These are phyloP conservation scores for Alternaria postmessia DNA, from an alignment of 2,329 filamentous ascomycete genomes.

Conservation along the genomic window DNA sequence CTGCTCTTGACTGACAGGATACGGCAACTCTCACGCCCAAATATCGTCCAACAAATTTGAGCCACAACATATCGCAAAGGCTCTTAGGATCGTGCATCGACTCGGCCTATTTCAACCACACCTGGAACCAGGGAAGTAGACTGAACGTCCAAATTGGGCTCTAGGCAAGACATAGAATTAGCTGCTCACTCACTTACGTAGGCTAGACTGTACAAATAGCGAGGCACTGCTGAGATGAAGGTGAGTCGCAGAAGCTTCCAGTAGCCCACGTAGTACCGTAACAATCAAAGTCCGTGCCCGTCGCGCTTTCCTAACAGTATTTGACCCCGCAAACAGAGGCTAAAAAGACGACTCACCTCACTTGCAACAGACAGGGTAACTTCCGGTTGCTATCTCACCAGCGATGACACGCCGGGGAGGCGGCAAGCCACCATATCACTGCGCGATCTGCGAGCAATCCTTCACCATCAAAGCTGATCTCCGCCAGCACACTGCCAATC, in stretches of 20 bases:
- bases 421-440: conserved; percentile 14
- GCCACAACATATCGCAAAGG: neutral
- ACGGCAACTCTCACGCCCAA: neutral
- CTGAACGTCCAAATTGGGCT: neutral
- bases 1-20: neutral
- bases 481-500: conserved; percentile 21
- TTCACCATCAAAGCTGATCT: conserved; percentile 27
- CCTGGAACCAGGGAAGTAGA: neutral
- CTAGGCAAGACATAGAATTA: too few species aligned
- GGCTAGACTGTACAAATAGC: neutral
- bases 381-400: neutral
- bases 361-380: neutral
- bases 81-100: neutral
- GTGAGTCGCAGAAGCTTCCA: neutral
- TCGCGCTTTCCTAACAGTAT: conserved; percentile 6
- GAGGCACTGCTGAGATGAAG: neutral
- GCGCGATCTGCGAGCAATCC: conserved; percentile 26
- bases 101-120: neutral
- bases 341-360: neutral
- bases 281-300: conserved; percentile 4
- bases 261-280: neutral
- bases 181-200: too few species aligned
- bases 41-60: neutral
- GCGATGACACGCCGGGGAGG: neutral
- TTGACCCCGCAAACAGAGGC: conserved; percentile 10